A percentile compares a stretch with the other conserved stretches of the same genome.
Conservation (phyloP, 495 filamentous ascomycete species). For the Glutinoglossum americanum region DNA sequence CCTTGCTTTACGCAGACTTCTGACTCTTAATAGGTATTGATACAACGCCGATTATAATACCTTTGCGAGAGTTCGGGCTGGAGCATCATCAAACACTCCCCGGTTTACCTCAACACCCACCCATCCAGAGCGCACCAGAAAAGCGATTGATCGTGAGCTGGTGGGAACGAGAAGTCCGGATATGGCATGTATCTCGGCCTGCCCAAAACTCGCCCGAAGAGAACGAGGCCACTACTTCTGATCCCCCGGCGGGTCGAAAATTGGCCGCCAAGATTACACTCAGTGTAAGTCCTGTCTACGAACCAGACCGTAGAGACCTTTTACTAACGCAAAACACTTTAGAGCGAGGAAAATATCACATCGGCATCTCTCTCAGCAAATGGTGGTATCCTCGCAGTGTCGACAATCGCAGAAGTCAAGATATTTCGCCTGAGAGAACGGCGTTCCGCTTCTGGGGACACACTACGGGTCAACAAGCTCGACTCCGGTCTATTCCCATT, state of each 20-base stretch:
- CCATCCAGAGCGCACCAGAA: constrained; percentile 44
- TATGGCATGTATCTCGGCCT: constrained; percentile 39
- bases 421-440: constrained; percentile 40
- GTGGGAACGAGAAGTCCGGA: constrained; percentile 74
- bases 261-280: constrained; percentile 52
- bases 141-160: constrained; percentile 64
- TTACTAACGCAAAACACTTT: constrained; percentile 5
- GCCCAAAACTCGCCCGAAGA: constrained; percentile 23
- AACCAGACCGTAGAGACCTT: constrained; percentile 17
- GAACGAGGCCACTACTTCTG: constrained; percentile 10
- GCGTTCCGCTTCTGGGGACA: constrained; percentile 23
- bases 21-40: constrained; percentile 42
- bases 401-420: constrained; percentile 58
- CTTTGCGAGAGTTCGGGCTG: constrained; percentile 55
- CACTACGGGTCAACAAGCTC: constrained; percentile 48
- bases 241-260: constrained; percentile 25
- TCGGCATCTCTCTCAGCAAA: constrained; percentile 52
- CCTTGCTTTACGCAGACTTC: background rate
- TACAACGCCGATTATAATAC: constrained; percentile 56
- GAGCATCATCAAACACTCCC: constrained; percentile 65
- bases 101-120: constrained; percentile 54
- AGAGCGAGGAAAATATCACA: constrained; percentile 74
- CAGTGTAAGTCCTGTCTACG: constrained; percentile 17
- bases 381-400: constrained; percentile 53
- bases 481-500: constrained; percentile 26